phyloP scores from a whole-genome alignment of 1,284 basidiomycete species.

The Ceratobasidium sp. region DNA sequence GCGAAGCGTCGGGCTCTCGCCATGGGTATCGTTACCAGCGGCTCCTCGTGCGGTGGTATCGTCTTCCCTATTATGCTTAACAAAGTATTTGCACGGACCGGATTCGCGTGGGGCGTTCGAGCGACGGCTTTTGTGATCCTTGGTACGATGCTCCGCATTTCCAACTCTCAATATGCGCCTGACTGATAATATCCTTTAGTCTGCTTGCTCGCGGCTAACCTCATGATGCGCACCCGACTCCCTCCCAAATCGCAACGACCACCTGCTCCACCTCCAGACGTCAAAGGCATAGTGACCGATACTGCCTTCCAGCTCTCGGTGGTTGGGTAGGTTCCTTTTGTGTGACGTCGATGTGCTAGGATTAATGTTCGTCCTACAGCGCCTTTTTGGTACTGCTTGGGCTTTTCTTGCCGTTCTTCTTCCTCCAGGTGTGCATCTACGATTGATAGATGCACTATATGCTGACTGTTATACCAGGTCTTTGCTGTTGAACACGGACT shows the following conservation, averaged over 20 bases:
- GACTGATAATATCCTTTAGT: background rate
- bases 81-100: slow-evolving; percentile 66
- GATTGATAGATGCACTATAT: background rate
- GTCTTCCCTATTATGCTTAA: slow-evolving; percentile 76
- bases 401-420: slow-evolving; percentile 43
- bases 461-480: slow-evolving; percentile 4
- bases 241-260: slow-evolving; percentile 33
- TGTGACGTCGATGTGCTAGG: background rate
- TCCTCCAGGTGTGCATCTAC: slow-evolving; percentile 18
- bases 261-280: slow-evolving; percentile 23
- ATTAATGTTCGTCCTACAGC: background rate
- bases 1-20: slow-evolving; percentile 62
- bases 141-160: background rate
- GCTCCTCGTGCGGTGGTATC: slow-evolving; percentile 69
- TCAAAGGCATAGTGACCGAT: slow-evolving; percentile 42
- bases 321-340: slow-evolving; percentile 14
- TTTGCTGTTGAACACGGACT: slow-evolving; percentile 39
- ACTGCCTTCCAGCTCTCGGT: slow-evolving; percentile 26
- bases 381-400: slow-evolving; percentile 42
- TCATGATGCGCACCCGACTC: slow-evolving; percentile 46
- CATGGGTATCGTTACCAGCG: slow-evolving; percentile 67
- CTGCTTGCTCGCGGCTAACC: slow-evolving; percentile 36
- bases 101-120: slow-evolving; percentile 69
- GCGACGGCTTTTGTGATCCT: slow-evolving; percentile 40
- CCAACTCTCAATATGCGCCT: background rate